Conservation (phyloP, 2,329 filamentous ascomycete species). For the Cladosporium cucumerinum region DNA sequence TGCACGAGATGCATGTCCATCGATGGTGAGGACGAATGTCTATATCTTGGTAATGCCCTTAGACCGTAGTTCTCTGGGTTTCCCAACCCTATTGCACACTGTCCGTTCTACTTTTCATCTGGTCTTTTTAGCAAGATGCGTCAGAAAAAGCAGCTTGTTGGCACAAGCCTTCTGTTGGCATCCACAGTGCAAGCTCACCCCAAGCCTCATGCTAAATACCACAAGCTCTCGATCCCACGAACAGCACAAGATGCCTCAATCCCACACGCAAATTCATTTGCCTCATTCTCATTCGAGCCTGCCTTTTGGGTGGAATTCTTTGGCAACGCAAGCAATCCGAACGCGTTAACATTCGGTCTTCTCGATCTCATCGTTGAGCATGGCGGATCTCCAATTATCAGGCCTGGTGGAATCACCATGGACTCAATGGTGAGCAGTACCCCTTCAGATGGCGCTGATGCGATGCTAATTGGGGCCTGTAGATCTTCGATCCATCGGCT, state of each 20-base stretch:
- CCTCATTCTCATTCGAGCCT: conserved; percentile 31
- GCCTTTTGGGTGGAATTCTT: conserved; percentile 35
- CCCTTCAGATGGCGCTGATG: no score
- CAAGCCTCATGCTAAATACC: neutral
- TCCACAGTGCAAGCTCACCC: conserved; percentile 5
- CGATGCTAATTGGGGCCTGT: neutral
- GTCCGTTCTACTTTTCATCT: no score
- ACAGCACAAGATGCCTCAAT: conserved; percentile 27
- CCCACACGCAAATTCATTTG: conserved; percentile 26
- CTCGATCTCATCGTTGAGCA: conserved; percentile 28
- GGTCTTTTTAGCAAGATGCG: no score
- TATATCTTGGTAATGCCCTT: neutral
- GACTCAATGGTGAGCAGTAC: conserved; percentile 24
- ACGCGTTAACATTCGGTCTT: conserved; percentile 28
- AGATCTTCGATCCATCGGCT: conserved; percentile 27
- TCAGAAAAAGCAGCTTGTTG: neutral
- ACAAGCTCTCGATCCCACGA: conserved; percentile 18
- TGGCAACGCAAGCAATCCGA: conserved; percentile 27
- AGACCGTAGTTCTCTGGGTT: neutral
- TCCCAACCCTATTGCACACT: no score
- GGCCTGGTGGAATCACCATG: conserved; percentile 33
- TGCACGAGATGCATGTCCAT: neutral
- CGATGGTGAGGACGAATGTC: neutral
- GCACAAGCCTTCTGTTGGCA: neutral
- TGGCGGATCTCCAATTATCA: conserved; percentile 28